Percentiles rank a stretch among this genome's conserved stretches.
These are phyloP conservation scores for Hibiscus trionum DNA, from an alignment of 345 rosid species.

Conservation along the genomic window DNA sequence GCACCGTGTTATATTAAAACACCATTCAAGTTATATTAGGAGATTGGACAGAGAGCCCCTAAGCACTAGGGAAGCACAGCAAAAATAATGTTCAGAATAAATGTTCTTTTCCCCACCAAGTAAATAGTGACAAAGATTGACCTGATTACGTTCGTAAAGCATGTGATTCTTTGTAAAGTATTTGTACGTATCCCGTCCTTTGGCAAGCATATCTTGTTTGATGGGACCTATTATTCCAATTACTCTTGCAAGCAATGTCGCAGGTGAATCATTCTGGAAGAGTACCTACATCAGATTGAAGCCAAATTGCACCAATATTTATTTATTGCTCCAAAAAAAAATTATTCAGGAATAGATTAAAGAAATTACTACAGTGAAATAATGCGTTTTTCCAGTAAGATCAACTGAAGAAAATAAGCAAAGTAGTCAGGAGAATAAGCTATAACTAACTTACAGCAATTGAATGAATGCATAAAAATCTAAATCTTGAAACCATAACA, in stretches of 20 bases:
- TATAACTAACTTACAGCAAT: not conserved
- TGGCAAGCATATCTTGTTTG: conserved; percentile 76
- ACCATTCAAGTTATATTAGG: not conserved
- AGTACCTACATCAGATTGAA: conserved; percentile 52
- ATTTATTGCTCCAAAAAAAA: not conserved
- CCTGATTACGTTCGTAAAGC: conserved; percentile 95
- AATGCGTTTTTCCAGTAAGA: not conserved
- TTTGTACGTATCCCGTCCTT: conserved; percentile 91
- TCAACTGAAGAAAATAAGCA: not conserved
- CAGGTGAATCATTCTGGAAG: conserved; percentile 97
- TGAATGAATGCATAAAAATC: not conserved
- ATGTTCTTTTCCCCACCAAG: not conserved
- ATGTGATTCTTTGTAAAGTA: conserved; percentile 87
- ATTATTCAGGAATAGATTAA: not conserved
- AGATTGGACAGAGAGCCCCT: not conserved
- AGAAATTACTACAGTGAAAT: not conserved
- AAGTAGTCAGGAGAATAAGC: not conserved
- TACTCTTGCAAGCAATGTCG: conserved; percentile 85
- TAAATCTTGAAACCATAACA: not conserved
- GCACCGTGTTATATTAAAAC: not conserved
- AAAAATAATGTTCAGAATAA: not conserved
- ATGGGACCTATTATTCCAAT: conserved; percentile 77
- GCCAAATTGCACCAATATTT: not conserved
- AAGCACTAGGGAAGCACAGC: not conserved
- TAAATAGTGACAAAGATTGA: conserved; percentile 11